Conservation (phyloP, 345 rosid species). For the Populus ilicifolia region DNA sequence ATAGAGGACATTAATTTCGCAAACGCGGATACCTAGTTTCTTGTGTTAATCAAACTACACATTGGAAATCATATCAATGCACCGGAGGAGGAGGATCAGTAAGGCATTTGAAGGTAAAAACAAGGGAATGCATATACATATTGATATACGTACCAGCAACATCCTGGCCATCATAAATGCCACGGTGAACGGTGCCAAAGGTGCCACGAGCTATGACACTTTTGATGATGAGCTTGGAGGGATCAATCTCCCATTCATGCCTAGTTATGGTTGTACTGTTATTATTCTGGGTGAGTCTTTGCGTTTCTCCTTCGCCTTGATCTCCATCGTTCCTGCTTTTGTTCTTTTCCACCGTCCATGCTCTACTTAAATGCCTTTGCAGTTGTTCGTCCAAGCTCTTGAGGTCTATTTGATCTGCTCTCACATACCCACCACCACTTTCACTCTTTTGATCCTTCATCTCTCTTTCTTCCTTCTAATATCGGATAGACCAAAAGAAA, state of each 20-base stretch:
- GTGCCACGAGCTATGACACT: slow-evolving; percentile 34
- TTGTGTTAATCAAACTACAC: too few relatives aligned
- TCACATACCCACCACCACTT: slow-evolving; percentile 27
- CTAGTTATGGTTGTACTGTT: background rate
- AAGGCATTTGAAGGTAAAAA: background rate
- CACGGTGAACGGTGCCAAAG: slow-evolving; percentile 33
- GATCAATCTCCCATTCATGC: slow-evolving; percentile 35
- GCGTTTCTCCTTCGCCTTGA: background rate
- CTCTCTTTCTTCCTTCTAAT: background rate
- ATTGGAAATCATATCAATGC: background rate
- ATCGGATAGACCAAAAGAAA: background rate
- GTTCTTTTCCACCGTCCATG: slow-evolving; percentile 25
- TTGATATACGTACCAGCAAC: slow-evolving; percentile 27
- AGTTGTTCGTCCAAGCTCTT: slow-evolving; percentile 37
- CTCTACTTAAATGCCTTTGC: slow-evolving; percentile 22
- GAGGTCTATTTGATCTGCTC: slow-evolving; percentile 35
- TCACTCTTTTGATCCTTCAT: slow-evolving; percentile 25
- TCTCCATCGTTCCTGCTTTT: slow-evolving; percentile 12
- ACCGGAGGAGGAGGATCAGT: background rate
- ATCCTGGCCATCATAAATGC: slow-evolving; percentile 34
- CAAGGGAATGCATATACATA: background rate
- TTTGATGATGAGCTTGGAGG: slow-evolving; percentile 26
- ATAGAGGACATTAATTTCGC: background rate
- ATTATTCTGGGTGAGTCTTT: background rate
- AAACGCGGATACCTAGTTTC: background rate